These are phyloP conservation scores for Xylaria sp. DNA, from an alignment of 2,329 filamentous ascomycete genomes.

Conservation along the genomic window DNA sequence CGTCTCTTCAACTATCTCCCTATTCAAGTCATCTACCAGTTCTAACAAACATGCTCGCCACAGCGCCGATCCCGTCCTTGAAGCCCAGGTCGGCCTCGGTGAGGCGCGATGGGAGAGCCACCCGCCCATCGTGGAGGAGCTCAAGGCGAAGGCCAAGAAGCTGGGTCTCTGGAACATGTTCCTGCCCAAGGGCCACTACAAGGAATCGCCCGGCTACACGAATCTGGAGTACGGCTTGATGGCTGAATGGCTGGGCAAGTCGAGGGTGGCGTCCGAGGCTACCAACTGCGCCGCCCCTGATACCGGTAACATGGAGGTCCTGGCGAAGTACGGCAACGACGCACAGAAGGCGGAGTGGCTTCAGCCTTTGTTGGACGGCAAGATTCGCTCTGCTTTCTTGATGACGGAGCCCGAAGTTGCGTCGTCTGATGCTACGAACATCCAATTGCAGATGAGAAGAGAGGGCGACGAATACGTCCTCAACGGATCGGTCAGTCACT, in stretches of 20 bases:
- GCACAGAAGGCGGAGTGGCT: slow-evolving; percentile 83
- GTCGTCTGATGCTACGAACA: slow-evolving; percentile 89
- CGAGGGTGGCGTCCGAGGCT: slow-evolving; percentile 73
- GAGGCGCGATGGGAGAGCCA: slow-evolving; percentile 73
- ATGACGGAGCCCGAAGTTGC: slow-evolving; percentile 92
- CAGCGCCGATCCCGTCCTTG: slow-evolving; percentile 72
- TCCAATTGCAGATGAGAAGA: slow-evolving; percentile 72
- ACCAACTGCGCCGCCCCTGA: slow-evolving; percentile 88
- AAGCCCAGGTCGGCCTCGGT: slow-evolving; percentile 73
- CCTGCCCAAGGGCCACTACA: slow-evolving; percentile 89
- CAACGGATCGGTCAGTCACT: slow-evolving; percentile 65
- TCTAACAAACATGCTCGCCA: slow-evolving; percentile 19
- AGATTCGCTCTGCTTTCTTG: slow-evolving; percentile 84
- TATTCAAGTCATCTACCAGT: not conserved
- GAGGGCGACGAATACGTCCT: slow-evolving; percentile 87
- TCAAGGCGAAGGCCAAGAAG: slow-evolving; percentile 77
- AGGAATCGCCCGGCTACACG: slow-evolving; percentile 86
- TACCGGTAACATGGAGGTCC: slow-evolving; percentile 92
- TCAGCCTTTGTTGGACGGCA: slow-evolving; percentile 70
- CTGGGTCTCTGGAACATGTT: slow-evolving; percentile 99
- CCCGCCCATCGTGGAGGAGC: slow-evolving; percentile 76
- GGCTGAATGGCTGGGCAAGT: slow-evolving; percentile 92
- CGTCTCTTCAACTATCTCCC: not conserved
- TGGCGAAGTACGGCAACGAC: slow-evolving; percentile 85
- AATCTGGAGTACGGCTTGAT: slow-evolving; percentile 97